Base-by-base conservation (phyloP, 257 asterid genomes). In the Coffea canephora region DNA sequence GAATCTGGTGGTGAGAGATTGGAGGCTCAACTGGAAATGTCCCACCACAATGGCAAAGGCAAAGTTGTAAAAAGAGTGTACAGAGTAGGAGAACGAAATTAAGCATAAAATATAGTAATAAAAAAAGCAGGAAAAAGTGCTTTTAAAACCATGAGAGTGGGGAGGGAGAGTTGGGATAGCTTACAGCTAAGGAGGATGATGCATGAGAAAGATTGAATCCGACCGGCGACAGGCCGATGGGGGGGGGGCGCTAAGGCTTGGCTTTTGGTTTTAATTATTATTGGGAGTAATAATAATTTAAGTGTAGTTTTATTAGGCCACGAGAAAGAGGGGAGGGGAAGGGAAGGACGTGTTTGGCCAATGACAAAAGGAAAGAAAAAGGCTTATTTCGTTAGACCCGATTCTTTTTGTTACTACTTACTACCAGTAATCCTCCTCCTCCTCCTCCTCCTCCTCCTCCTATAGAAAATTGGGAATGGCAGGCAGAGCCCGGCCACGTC, bases 341-440 rank as follows among this genome's bases (percentile, higher is more conserved):
- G 85, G 31, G 74, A 73, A 65, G 88, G 91, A 80, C 67, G 87
- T 52, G 85, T 87, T 87, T 89, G 92, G 87, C 80, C 70, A 82
- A 80, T 70, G 61, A 74, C 70, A 41, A 74, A 25, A 69, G 6
- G 59, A 39, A 54, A 19, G 23, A 67, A n/a, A n/a, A 16, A 75
- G 64, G 31, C 31, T 31, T 31, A 31, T 31, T 31, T 31, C 31
- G 31, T 31, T 31, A 31, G 31, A 31, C 31, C 31, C 31, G 31
- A 31, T 31, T 31, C 31, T 31, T 31, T 31, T 31, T 31, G 31
- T 31, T 31, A 31, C 31, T 31, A 31, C 31, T 31, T 31, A 31
- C 31, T 31, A 31, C 31, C 31, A 31, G 1, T 31, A 31, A 31
- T n/a, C n/a, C n/a, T n/a, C n/a, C n/a, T 31, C 31, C 31, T 31